A percentile compares a stretch with the other conserved stretches of the same genome.
Evolutionary conservation across 495 filamentous ascomycete genomes (phyloP).

Genomic region (Daldinia childiae): DNA sequence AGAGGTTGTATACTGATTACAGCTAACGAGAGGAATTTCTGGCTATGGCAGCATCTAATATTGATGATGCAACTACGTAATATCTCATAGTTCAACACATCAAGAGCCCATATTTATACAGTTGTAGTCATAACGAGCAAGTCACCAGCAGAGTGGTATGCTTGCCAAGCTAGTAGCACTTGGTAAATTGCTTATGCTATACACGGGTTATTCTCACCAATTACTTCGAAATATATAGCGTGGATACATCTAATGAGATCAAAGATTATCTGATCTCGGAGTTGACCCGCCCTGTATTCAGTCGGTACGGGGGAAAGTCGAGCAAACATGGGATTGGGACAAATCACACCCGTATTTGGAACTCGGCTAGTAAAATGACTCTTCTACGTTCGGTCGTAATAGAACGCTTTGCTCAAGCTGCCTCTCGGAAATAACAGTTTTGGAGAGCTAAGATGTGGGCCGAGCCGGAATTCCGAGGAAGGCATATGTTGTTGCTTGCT

Average conservation of each 20-base stretch:
- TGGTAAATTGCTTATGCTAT: background rate
- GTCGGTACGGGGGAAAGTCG: slow-evolving; percentile 1
- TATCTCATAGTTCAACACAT: background rate
- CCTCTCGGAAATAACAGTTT: background rate
- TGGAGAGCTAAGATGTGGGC: background rate
- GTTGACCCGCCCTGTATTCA: background rate
- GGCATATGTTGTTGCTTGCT: background rate
- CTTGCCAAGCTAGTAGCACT: background rate
- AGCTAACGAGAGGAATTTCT: background rate
- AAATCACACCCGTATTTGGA: background rate
- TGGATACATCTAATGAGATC: background rate
- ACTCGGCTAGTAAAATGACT: background rate
- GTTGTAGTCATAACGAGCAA: background rate
- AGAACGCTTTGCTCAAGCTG: background rate
- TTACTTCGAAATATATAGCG: background rate
- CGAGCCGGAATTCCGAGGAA: background rate
- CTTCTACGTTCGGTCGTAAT: background rate
- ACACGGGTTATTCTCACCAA: background rate
- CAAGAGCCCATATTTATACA: background rate
- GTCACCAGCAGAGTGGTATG: background rate
- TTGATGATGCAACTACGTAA: background rate
- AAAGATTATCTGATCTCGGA: background rate
- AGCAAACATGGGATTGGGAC: slow-evolving; percentile 12
- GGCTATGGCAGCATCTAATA: background rate
- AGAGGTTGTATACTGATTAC: background rate